Conservation (phyloP, 768 basidiomycete genomes). For the Lentinula sp. region DNA sequence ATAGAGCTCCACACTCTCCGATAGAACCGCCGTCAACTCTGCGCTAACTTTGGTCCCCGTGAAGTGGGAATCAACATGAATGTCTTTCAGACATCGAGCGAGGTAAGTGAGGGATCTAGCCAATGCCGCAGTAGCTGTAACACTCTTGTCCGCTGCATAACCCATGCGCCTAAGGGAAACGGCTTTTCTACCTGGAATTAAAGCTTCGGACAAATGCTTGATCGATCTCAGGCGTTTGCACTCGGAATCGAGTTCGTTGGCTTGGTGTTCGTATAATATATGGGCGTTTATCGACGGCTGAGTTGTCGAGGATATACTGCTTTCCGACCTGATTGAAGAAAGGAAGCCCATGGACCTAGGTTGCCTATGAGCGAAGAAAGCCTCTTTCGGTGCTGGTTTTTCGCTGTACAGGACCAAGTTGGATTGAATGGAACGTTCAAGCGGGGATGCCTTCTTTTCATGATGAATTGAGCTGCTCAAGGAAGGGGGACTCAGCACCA, state of each 20-base stretch:
- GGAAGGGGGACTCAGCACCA: not conserved
- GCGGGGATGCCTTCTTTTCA: not conserved
- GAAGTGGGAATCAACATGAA: not conserved
- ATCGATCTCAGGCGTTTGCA: conserved; percentile 3
- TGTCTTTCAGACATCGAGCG: conserved; percentile 4
- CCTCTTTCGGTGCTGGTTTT: not conserved
- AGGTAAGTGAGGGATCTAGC: conserved; percentile 6
- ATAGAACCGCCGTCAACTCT: not conserved
- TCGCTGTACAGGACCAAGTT: not conserved
- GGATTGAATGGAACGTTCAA: not conserved
- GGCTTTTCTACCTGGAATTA: conserved; percentile 5
- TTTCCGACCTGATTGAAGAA: not conserved
- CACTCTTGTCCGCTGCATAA: not conserved
- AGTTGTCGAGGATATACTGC: not conserved
- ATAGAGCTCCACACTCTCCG: conserved; percentile 6
- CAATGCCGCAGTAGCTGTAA: not conserved
- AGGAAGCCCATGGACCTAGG: not conserved
- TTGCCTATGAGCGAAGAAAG: not conserved
- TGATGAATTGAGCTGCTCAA: not conserved
- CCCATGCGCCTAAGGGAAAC: conserved; percentile 2
- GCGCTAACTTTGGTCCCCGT: not conserved
- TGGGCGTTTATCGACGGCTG: not conserved
- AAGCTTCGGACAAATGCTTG: conserved; percentile 3
- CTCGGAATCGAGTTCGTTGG: conserved; percentile 2
- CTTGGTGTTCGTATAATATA: not conserved